Percentiles rank a stretch among this genome's conserved stretches.
phyloP scores from a whole-genome alignment of 257 asterid genomes.

The Fraxinus americana region DNA sequence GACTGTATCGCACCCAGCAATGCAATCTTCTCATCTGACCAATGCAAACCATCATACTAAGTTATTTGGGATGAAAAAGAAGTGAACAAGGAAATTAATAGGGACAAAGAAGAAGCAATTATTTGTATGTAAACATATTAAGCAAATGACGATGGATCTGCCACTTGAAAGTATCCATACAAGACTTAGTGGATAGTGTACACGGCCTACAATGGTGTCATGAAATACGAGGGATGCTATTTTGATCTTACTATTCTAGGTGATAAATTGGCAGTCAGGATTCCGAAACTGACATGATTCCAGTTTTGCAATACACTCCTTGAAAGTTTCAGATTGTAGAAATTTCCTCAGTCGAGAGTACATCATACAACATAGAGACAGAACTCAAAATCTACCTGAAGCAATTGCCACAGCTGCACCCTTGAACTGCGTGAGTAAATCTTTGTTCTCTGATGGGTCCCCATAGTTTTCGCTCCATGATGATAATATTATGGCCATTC shows the following conservation, averaged over 20 bases:
- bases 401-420: constrained; percentile 18
- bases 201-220: not conserved
- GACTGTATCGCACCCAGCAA: constrained; percentile 13
- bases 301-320: not conserved
- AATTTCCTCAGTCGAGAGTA: not conserved
- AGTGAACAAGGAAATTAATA: not conserved
- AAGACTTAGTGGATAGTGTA: not conserved
- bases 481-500: constrained; percentile 14
- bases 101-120: not conserved
- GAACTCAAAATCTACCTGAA: not conserved
- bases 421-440: constrained; percentile 2
- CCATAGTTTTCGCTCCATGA: constrained; percentile 18
- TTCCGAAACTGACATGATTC: not conserved
- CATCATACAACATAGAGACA: not conserved
- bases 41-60: not conserved
- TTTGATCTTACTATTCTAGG: not conserved
- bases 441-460: constrained; percentile 15
- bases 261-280: not conserved
- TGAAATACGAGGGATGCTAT: not conserved
- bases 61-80: not conserved
- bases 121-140: not conserved
- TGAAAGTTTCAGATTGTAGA: not conserved
- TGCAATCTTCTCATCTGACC: constrained; percentile 21
- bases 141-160: no score
- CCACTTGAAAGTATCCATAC: not conserved